Base-by-base conservation (phyloP, 2,329 filamentous ascomycete species). In the Hymenoscyphus scutula region DNA sequence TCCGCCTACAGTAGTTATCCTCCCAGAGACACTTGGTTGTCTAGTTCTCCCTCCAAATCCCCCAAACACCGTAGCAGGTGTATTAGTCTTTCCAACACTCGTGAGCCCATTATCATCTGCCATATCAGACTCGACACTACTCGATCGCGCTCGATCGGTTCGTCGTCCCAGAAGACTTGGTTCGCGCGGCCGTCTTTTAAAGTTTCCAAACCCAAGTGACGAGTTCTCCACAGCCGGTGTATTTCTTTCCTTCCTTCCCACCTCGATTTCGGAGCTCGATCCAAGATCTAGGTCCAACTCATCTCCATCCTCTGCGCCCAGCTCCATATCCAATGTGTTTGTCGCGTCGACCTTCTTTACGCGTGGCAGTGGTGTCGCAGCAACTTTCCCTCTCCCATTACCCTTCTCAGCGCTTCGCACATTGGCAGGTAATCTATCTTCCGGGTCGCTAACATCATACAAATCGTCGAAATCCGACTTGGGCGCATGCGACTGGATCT, bases 131-230 rank as follows among this genome's bases (percentile, higher is more conserved):
- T 74, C 72, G 19, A 73, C 59, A 65, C 72, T 74, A 59, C 72
- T 74, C 29, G 72, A 74, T 54, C 69, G 71, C 45, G 64, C 67
- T 54, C 65, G 64, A 38, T 53, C 63, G 60, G 61, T 38, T 34
- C 65, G 61, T 19, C 63, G 67, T 17, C 71, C 71, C 27, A 72
- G 64, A 60, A 72, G 72, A 56, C 70, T 74, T 30, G 65, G 65
- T 62, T 89, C 84, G 53, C 85, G 79, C n/a, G 79, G 77, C 51
- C 85, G 79, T 59, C 85, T 78, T 71, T 78, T 81, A 72, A 89
- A 88, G 4, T 80, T 75, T 25, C 83, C 84, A 62, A 72, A 67
- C 55, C 82, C 86, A 67, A 78, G 72, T 3, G 74, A 71, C 5
- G 77, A 78, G 68, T 78, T 69, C n/a, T 69, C 71, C 15, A 69